Evolutionary conservation across 2,329 filamentous ascomycete species (phyloP).

Genomic region (Gaeumannomyces tritici): DNA sequence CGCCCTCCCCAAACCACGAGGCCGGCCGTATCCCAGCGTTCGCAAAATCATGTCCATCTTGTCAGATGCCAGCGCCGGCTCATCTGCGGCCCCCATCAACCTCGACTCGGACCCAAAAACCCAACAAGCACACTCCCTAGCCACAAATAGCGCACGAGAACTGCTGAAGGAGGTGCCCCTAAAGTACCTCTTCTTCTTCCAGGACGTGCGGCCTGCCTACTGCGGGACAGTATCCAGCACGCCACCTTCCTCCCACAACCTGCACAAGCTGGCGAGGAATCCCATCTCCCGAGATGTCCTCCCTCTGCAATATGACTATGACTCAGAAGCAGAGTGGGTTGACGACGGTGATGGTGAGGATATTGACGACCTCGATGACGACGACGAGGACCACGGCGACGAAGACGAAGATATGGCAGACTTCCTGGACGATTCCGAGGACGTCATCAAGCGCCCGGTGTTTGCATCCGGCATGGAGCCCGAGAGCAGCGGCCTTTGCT

Average conservation of each 20-base stretch:
- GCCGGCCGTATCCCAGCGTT: slow-evolving; percentile 41
- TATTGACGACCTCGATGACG: slow-evolving; percentile 58
- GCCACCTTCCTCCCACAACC: slow-evolving; percentile 34
- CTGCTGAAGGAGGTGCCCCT: slow-evolving; percentile 46
- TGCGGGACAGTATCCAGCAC: slow-evolving; percentile 61
- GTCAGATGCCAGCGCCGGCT: slow-evolving; percentile 19
- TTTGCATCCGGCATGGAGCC: slow-evolving; percentile 66
- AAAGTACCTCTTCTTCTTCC: slow-evolving; percentile 52
- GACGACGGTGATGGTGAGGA: slow-evolving; percentile 67
- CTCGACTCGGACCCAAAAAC: slow-evolving; percentile 5
- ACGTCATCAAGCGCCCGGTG: slow-evolving; percentile 46
- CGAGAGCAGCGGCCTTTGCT: slow-evolving; percentile 71
- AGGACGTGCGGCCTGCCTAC: slow-evolving; percentile 61
- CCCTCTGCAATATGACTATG: slow-evolving; percentile 70
- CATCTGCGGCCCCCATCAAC: slow-evolving; percentile 19
- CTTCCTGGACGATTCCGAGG: slow-evolving; percentile 82
- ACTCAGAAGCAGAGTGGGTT: slow-evolving; percentile 78
- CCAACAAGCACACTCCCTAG: not conserved
- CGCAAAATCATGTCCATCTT: slow-evolving; percentile 46
- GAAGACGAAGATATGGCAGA: slow-evolving; percentile 82
- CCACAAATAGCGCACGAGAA: slow-evolving; percentile 21
- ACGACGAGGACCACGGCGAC: slow-evolving; percentile 58
- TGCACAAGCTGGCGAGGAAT: slow-evolving; percentile 41
- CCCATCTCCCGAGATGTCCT: slow-evolving; percentile 42
- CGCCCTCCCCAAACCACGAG: slow-evolving; percentile 28